Base-by-base conservation (phyloP, 805 yeast genomes). In the Soucietia sequanensis region DNA sequence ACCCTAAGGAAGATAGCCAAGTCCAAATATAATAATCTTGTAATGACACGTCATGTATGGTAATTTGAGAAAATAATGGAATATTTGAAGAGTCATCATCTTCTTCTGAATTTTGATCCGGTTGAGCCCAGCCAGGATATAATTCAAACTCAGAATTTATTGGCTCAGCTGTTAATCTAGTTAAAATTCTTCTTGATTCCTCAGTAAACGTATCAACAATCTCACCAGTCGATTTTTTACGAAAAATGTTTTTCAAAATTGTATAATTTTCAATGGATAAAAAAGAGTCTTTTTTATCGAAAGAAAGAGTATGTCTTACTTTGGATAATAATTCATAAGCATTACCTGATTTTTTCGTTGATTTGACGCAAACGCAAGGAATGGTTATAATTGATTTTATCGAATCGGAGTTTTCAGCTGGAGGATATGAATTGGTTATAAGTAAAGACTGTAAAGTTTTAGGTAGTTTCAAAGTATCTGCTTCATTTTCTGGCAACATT, bases 11-110 rank as follows among this genome's bases (percentile, higher is more conserved):
- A 1, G 89, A 78, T 50, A 87, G 66, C 96, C 96, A 88, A 0
- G 95, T 76, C 96, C 96, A 88, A 19, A 87, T 85, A 51, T 81
- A 88, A 56, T 84, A 88, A 56, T 88, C 96, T 56, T 86, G 95
- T 13, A 88, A 77, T 5, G 85, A 72, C 1, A 84, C 81, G 39
- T 84, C 73, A 6, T 76, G 63, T 7, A 85, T 65, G 29, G 53
- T 41, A 13, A 63, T 53, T 36, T 58, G 61, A 24, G 62, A 70
- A 61, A 46, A 64, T 22, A 58, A 44, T 2, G 72, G 72, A n/a
- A 65, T 61, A 28, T 60, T 50, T 3, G 37, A 35, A n/a, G n/a
- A n/a, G n/a, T n/a, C n/a, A 38, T 38, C 58, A 4, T 37, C 41
- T 6, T 37, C 31, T 23, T 33, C 38, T 15, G 6, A 9, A 15